These are phyloP conservation scores for Talaromyces sp. DNA, from an alignment of 2,329 filamentous ascomycete genomes.

Conservation along the genomic window DNA sequence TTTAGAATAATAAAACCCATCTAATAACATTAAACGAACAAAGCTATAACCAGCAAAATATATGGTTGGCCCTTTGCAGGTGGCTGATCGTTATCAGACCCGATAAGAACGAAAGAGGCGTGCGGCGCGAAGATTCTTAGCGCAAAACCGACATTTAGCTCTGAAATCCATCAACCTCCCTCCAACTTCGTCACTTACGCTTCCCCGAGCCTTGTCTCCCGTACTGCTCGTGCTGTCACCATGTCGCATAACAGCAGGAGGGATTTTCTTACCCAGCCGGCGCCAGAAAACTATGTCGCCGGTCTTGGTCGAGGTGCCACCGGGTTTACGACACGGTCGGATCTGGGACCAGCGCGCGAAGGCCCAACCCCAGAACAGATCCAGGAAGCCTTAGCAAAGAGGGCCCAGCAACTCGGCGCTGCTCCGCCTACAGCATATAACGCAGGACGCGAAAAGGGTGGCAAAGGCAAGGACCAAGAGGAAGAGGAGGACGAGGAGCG, in stretches of 20 bases:
- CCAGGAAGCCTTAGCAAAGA: constrained; percentile 92
- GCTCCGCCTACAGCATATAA: constrained; percentile 72
- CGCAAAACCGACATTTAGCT: background rate
- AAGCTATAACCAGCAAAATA: background rate
- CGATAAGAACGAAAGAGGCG: constrained; percentile 4
- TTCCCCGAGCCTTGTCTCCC: background rate
- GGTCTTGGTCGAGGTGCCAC: constrained; percentile 97
- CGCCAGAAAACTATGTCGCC: constrained; percentile 85
- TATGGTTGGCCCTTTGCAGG: too few species aligned
- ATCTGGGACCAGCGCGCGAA: constrained; percentile 90
- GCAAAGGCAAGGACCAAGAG: constrained; percentile 60
- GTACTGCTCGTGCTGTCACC: constrained; percentile 15
- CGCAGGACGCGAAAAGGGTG: constrained; percentile 62
- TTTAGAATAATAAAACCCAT: background rate
- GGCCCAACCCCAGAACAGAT: constrained; percentile 97
- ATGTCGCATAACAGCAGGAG: constrained; percentile 59
- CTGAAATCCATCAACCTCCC: background rate
- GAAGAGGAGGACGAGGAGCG: constrained; percentile 74
- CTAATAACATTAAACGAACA: background rate
- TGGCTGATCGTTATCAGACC: constrained; percentile 1
- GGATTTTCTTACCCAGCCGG: constrained; percentile 85
- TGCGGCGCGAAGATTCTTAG: background rate
- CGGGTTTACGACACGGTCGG: constrained; percentile 94
- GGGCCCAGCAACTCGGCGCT: constrained; percentile 74
- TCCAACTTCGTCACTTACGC: background rate